These are phyloP conservation scores for Rhizopogon roseolus DNA, from an alignment of 768 basidiomycete genomes.

Conservation along the genomic window DNA sequence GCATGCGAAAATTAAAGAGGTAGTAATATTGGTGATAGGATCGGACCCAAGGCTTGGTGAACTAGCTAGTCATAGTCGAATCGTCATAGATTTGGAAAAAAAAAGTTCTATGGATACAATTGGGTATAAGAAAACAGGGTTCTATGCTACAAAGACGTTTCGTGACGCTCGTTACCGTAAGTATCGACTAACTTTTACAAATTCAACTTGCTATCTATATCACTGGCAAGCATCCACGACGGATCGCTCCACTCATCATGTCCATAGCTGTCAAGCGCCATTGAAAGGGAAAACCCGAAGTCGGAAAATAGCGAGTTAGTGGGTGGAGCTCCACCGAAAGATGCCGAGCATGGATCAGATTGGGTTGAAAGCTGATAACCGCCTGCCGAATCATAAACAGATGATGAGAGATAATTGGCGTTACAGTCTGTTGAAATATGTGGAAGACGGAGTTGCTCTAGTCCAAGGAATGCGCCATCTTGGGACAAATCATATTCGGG, in stretches of 20 bases:
- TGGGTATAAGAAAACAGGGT: background rate
- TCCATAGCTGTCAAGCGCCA: background rate
- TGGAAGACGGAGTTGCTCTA: constrained; percentile 2
- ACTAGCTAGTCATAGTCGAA: background rate
- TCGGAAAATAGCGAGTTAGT: background rate
- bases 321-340: background rate
- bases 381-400: background rate
- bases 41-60: no score
- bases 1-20: no score
- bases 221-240: background rate
- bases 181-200: background rate
- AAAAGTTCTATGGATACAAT: background rate
- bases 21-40: no score
- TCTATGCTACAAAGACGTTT: background rate
- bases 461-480: background rate
- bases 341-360: background rate
- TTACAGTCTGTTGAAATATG: background rate
- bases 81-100: background rate
- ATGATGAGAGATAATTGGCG: background rate
- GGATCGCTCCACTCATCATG: background rate
- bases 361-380: background rate
- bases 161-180: background rate
- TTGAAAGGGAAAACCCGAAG: background rate
- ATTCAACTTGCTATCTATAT: background rate
- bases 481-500: background rate